Base-by-base conservation (phyloP, 78 protist genomes). In the Cavenderia fasciculata region DNA sequence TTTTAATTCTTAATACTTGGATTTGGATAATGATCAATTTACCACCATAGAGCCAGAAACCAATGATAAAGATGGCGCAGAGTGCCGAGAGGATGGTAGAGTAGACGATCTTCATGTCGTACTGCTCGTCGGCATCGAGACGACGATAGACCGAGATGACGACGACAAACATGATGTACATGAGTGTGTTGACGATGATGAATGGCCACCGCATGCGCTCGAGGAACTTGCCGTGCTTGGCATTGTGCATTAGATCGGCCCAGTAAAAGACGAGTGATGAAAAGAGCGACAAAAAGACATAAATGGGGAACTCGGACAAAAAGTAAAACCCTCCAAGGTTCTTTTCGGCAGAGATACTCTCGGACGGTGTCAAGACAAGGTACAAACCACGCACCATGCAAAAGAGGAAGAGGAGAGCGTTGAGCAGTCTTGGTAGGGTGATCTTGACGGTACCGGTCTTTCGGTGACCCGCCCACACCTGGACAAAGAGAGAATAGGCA, bases 101-200 rank as follows among this genome's bases (percentile, higher is more conserved):
- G 21, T 56, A 56, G 62, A 56, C 21, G n/a, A 56, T 56, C 21
- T 19, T 56, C 11, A 56, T 14, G 21, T 14, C 21, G 16, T 56
- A 23, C 21, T 56, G 62, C 21, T 56, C 34, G 16, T 56, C 62
- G 6, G 11, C 21, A 19, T 56, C 16, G 10, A 56, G 62, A 56
- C 62, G 11, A 23, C 21, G 62, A 23, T n/a, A 56, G n/a, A 56
- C 21, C 11, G 33, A 21, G 6, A 56, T 19, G 11, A 56, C 62
- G 21, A 56, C 21, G n/a, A 56, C 62, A 56, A 56, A 56, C 62
- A 56, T 56, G n/a, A 56, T 56, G 21, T 56, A 56, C 62, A 56
- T 56, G 6, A 14, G 31, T 6, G 62, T 5, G n/a, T 56, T 56
- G 62, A 23, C 62, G 6, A 56, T 56, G 21, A 56, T 56, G 62